Percentiles rank a stretch among this genome's conserved stretches.
These are phyloP conservation scores for Mollisiaceae sp. DNA, from an alignment of 2,329 filamentous ascomycete species.

Conservation along the genomic window DNA sequence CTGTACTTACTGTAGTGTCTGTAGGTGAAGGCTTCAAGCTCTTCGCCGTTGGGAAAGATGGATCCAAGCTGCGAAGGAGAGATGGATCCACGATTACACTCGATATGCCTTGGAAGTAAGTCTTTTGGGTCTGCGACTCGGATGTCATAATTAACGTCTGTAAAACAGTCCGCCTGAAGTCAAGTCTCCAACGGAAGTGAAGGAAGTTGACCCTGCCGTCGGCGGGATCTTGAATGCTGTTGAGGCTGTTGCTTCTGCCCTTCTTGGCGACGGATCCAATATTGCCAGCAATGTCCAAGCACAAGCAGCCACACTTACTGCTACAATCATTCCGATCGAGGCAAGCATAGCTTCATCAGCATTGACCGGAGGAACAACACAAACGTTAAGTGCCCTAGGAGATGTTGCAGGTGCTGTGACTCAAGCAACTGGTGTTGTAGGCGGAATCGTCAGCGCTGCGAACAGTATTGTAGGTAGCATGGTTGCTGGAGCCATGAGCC, in stretches of 20 bases:
- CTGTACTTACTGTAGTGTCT: constrained; percentile 34
- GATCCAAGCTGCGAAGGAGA: constrained; percentile 18
- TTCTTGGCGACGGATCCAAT: constrained; percentile 24
- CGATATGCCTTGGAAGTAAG: constrained; percentile 30
- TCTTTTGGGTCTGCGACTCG: not conserved
- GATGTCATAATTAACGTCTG: not conserved
- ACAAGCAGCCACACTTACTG: constrained; percentile 7
- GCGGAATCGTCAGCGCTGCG: constrained; percentile 24
- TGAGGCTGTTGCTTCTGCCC: constrained; percentile 29
- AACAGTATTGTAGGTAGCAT: constrained; percentile 27
- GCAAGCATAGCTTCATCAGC: not conserved
- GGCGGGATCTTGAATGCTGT: constrained; percentile 25
- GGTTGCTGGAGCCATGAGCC: constrained; percentile 14
- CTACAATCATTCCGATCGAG: not conserved
- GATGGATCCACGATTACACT: constrained; percentile 28
- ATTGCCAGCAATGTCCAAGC: constrained; percentile 10
- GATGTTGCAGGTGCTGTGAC: constrained; percentile 16
- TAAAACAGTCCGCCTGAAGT: constrained; percentile 9
- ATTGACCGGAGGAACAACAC: constrained; percentile 12
- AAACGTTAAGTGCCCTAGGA: constrained; percentile 6
- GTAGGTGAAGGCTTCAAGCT: constrained; percentile 36
- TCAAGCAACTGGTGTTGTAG: constrained; percentile 24
- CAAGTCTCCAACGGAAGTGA: constrained; percentile 13
- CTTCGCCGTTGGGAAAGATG: constrained; percentile 21
- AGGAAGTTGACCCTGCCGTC: constrained; percentile 19